Evolutionary conservation across 306 rosid species (phyloP), one percentile per base, ranked within the genome.

Genomic region (Quercus alba): DNA sequence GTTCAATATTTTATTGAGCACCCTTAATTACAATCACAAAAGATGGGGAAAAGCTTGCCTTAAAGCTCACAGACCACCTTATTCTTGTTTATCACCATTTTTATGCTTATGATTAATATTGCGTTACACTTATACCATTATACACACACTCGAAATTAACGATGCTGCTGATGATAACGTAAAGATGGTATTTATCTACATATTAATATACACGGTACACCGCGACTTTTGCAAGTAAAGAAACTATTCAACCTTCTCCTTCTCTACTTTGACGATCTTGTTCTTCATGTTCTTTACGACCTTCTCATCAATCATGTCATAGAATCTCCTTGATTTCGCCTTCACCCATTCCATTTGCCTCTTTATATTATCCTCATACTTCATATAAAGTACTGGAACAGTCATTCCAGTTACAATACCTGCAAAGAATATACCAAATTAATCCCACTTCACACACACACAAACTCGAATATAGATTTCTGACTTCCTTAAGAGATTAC

Each of bases 241-340:
- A 30, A 25, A 56, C 75, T 78, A 88, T 55, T 88, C 87, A 20
- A 52, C 56, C 76, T 90, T 92, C 80, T 54, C 85, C 76, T 72
- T 61, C 38, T 79, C 72, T 30, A 30, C 69, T 26, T 30, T 35
- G 18, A 31, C 12, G 41, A 87, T 62, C 84, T 54, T 87, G 72
- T 56, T 73, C 73, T 52, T 85, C 20, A 84, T 68, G 62, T 88
- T 88, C 79, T 81, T 80, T 13, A 84, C 51, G 28, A 90, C 86
- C 85, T 84, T 93, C 12, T 87, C 92, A 67, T 91, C 88, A 44
- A 91, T 11, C 56, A 79, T 80, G 73, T 88, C 86, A 33, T 85
- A 81, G n/a, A 46, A 79, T 75, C 76, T 78, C 28, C 74, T 77
- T 73, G 72, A 33, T 20, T 85, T 86, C 73, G 35, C 79, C 80